phyloP scores from a whole-genome alignment of 2,329 filamentous ascomycete species.

The Fulvia fulva region DNA sequence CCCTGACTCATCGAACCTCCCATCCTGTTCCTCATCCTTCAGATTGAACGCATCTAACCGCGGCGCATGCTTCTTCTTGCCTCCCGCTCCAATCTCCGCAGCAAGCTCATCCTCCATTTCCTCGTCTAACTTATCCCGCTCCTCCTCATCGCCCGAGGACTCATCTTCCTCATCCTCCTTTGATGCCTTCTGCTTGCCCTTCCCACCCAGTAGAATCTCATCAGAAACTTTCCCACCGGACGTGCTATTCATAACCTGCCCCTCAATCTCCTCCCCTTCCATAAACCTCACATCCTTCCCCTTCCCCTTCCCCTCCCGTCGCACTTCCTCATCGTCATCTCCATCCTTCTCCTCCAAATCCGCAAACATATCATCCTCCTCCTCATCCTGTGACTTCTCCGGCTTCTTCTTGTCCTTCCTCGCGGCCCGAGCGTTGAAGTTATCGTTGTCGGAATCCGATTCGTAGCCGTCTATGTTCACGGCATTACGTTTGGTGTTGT shows the following conservation, averaged over 20 bases:
- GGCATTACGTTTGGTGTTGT: conserved; percentile 80
- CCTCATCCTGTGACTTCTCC: conserved; percentile 50
- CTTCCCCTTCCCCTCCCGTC: conserved; percentile 55
- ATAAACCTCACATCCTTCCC: conserved; percentile 61
- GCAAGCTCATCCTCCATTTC: conserved; percentile 68
- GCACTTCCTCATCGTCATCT: conserved; percentile 52
- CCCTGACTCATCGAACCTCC: conserved; percentile 82
- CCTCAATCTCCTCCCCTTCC: conserved; percentile 65
- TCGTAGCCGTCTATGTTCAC: conserved; percentile 97
- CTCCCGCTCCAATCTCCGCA: conserved; percentile 83
- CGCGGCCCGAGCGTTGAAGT: conserved; percentile 68
- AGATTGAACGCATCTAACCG: conserved; percentile 97
- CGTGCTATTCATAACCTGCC: conserved; percentile 70
- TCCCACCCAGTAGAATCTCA: conserved; percentile 59
- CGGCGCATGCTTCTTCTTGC: conserved; percentile 87
- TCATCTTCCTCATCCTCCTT: conserved; percentile 23
- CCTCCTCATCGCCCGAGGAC: conserved; percentile 55
- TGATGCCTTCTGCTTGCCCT: conserved; percentile 43
- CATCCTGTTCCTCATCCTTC: conserved; percentile 83
- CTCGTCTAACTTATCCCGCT: conserved; percentile 57
- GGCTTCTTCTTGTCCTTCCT: conserved; percentile 35
- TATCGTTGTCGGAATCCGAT: conserved; percentile 86
- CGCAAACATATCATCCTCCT: conserved; percentile 83
- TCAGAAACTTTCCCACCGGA: conserved; percentile 64
- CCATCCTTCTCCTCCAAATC: conserved; percentile 60